Percentiles rank a stretch among this genome's conserved stretches.
phyloP scores from a whole-genome alignment of 768 basidiomycete genomes.

The Calocybe indica region DNA sequence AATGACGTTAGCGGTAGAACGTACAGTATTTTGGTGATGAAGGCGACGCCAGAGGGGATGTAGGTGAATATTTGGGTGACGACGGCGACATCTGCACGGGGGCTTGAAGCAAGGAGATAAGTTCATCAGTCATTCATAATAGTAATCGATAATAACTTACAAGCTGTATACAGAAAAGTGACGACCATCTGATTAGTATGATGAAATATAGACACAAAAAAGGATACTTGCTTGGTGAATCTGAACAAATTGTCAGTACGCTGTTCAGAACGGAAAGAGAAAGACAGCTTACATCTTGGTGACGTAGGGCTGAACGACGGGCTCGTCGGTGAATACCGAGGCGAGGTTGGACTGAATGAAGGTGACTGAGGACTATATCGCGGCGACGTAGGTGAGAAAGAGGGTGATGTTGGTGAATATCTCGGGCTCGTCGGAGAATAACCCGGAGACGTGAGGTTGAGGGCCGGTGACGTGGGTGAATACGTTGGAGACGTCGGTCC shows the following conservation, averaged over 20 bases:
- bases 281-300: slow-evolving; percentile 68
- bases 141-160: slow-evolving; percentile 34
- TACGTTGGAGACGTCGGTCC: slow-evolving; percentile 75
- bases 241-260: slow-evolving; percentile 24
- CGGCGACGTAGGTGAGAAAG: slow-evolving; percentile 82
- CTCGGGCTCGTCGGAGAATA: slow-evolving; percentile 83
- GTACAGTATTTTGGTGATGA: slow-evolving; percentile 90
- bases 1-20: slow-evolving; percentile 20
- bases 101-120: slow-evolving; percentile 34
- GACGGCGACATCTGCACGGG: slow-evolving; percentile 83
- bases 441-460: slow-evolving; percentile 76
- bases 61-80: slow-evolving; percentile 90
- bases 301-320: slow-evolving; percentile 92
- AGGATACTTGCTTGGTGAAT: slow-evolving; percentile 70
- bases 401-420: slow-evolving; percentile 82
- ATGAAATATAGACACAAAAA: background rate
- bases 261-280: background rate
- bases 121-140: background rate
- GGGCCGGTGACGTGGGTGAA: slow-evolving; percentile 81
- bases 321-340: slow-evolving; percentile 83
- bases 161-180: slow-evolving; percentile 37
- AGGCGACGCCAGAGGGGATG: slow-evolving; percentile 85
- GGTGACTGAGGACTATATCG: slow-evolving; percentile 87
- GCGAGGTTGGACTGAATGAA: slow-evolving; percentile 86
- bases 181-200: slow-evolving; percentile 17